Percentiles rank a stretch among this genome's conserved stretches.
These are phyloP conservation scores for Saccharomycopsis fermentans DNA, from an alignment of 805 yeast genomes.

Conservation along the genomic window DNA sequence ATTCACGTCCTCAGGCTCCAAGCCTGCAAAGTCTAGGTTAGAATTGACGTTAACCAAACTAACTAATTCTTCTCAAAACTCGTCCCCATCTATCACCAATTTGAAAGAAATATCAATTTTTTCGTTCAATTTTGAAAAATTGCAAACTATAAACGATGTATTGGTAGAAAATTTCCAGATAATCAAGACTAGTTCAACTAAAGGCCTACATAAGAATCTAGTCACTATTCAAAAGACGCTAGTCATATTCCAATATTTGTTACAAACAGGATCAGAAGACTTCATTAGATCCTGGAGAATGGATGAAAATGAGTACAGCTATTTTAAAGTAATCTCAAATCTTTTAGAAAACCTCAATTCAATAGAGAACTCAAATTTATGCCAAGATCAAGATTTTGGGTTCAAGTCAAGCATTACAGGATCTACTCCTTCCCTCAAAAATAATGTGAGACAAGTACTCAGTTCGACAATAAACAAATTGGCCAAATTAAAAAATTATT, in stretches of 20 bases:
- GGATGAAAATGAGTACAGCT: not conserved
- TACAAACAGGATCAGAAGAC: constrained; percentile 18
- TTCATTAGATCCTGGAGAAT: constrained; percentile 13
- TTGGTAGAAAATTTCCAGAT: constrained; percentile 12
- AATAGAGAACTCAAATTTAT: constrained; percentile 15
- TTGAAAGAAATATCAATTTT: constrained; percentile 17
- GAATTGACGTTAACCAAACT: constrained; percentile 10
- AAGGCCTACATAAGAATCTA: constrained; percentile 6
- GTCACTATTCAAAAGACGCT: constrained; percentile 13
- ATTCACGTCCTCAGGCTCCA: constrained; percentile 3
- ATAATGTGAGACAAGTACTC: constrained; percentile 3
- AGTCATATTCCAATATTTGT: constrained; percentile 16
- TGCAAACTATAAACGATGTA: constrained; percentile 8
- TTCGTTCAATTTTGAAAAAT: constrained; percentile 8
- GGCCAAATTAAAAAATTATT: constrained; percentile 12
- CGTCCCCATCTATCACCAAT: constrained; percentile 15
- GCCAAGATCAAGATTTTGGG: constrained; percentile 9
- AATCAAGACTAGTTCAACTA: constrained; percentile 12
- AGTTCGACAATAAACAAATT: constrained; percentile 17
- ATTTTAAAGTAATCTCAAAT: constrained; percentile 2
- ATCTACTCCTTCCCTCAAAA: not conserved
- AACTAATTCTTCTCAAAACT: constrained; percentile 7
- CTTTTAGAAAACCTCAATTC: constrained; percentile 10
- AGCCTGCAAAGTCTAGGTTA: constrained; percentile 5
- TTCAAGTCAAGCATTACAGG: not conserved